A percentile compares a stretch with the other conserved stretches of the same genome.
Conservation (phyloP, 768 basidiomycete species). For the Cubamyces lactineus region DNA sequence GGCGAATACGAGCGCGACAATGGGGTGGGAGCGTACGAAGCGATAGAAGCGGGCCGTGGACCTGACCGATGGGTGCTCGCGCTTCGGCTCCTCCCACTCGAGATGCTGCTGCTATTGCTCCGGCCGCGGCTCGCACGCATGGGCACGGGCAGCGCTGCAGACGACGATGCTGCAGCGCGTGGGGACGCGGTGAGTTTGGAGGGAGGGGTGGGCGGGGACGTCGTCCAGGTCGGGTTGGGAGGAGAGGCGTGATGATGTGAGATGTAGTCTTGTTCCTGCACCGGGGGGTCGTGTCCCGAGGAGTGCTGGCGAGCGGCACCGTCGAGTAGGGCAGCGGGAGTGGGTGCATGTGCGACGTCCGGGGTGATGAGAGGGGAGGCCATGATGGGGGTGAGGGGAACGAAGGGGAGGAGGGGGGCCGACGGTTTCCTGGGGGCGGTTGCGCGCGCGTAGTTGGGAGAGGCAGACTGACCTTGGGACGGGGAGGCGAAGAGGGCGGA, state of each 20-base stretch:
- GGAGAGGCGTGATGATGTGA: constrained; percentile 13
- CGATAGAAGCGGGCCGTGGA: constrained; percentile 34
- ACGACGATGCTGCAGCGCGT: constrained; percentile 38
- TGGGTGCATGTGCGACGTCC: constrained; percentile 27
- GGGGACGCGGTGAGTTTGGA: constrained; percentile 29
- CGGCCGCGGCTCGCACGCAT: constrained; percentile 12
- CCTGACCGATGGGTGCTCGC: constrained; percentile 32
- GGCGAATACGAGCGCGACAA: constrained; percentile 45
- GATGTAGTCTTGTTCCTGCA: constrained; percentile 14
- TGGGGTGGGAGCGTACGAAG: constrained; percentile 41
- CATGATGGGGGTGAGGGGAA: constrained; percentile 56
- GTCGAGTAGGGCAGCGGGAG: constrained; percentile 13
- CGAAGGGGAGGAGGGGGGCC: constrained; percentile 26
- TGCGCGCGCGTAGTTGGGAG: constrained; percentile 10
- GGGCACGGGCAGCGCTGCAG: neutral
- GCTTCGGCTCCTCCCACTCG: constrained; percentile 10
- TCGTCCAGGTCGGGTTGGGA: constrained; percentile 56
- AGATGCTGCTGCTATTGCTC: constrained; percentile 8
- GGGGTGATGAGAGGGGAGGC: constrained; percentile 64
- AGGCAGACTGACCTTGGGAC: neutral
- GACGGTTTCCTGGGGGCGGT: constrained; percentile 19
- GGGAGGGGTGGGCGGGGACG: constrained; percentile 58
- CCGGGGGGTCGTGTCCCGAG: constrained; percentile 3
- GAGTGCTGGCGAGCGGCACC: neutral
- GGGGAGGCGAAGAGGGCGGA: constrained; percentile 8